Evolutionary conservation across 1,284 basidiomycete species (phyloP).

Genomic region (Clitocybe nebularis): DNA sequence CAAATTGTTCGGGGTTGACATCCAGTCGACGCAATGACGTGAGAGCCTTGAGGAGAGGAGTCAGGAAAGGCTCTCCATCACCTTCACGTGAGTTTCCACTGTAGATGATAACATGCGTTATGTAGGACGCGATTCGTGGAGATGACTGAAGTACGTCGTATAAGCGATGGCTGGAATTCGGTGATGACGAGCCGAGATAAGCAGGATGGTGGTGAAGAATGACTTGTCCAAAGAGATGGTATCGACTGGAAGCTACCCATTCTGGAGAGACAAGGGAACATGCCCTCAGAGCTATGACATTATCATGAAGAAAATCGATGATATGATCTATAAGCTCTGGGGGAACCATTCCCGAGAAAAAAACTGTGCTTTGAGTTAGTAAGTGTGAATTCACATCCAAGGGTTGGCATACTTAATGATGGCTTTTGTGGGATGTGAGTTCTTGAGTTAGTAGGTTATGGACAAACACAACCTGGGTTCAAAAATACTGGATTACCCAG

Average conservation of each 20-base stretch:
- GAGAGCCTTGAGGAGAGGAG: slow-evolving; percentile 17
- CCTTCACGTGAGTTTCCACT: slow-evolving; percentile 16
- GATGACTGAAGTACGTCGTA: slow-evolving; percentile 14
- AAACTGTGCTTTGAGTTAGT: no score
- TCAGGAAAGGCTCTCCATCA: slow-evolving; percentile 18
- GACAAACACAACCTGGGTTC: no score
- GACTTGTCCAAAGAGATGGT: slow-evolving; percentile 18
- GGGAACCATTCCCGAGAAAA: not conserved
- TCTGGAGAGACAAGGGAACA: slow-evolving; percentile 21
- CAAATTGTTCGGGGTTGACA: slow-evolving; percentile 15
- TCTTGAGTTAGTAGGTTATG: no score
- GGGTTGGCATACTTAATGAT: no score
- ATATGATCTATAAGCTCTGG: slow-evolving; percentile 22
- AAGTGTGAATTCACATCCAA: no score
- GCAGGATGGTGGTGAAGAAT: not conserved
- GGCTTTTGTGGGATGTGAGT: no score
- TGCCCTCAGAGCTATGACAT: slow-evolving; percentile 15
- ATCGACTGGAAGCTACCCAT: slow-evolving; percentile 22
- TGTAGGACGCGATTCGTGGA: slow-evolving; percentile 18
- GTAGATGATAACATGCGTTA: slow-evolving; percentile 14
- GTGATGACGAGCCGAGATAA: not conserved
- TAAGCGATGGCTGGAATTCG: slow-evolving; percentile 19
- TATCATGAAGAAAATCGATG: slow-evolving; percentile 24
- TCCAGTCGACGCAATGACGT: slow-evolving; percentile 15
- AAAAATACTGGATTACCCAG: no score